A percentile compares a stretch with the other conserved stretches of the same genome.
Conservation (phyloP, 2,329 filamentous ascomycete genomes). For the Trichoderma atrobrunneum region DNA sequence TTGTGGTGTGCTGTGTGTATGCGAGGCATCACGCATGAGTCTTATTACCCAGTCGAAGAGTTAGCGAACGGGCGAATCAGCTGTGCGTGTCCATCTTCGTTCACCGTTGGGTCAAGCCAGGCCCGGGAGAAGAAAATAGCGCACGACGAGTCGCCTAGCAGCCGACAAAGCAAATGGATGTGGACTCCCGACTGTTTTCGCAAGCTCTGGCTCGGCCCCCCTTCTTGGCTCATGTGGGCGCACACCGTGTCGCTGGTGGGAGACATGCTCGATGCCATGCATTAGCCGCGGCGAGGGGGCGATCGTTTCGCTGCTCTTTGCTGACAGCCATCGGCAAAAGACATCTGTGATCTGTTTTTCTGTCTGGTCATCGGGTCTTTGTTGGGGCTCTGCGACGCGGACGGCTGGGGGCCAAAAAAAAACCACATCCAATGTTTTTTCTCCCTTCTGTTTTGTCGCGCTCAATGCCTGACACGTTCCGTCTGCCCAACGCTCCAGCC, state of each 20-base stretch:
- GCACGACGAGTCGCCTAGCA: neutral
- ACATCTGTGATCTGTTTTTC: constrained; percentile 9
- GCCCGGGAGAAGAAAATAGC: neutral
- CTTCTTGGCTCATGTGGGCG: neutral
- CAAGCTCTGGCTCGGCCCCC: neutral
- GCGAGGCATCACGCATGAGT: neutral
- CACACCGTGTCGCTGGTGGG: constrained; percentile 1
- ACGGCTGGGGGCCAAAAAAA: neutral
- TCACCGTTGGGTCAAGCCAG: neutral
- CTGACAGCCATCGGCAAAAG: constrained; percentile 15
- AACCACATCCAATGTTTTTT: neutral
- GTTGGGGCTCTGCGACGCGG: neutral
- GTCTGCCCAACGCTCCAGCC: neutral
- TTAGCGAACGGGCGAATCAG: neutral
- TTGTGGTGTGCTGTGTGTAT: neutral
- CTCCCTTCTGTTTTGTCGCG: neutral
- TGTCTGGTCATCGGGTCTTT: neutral
- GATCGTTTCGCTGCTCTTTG: constrained; percentile 7
- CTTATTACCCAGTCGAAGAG: neutral
- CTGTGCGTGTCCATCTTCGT: neutral
- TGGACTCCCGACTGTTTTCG: neutral
- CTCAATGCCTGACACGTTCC: neutral
- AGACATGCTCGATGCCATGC: constrained; percentile 13
- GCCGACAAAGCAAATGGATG: neutral
- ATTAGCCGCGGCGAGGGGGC: constrained; percentile 4